Base-by-base conservation (phyloP, 805 yeast species). In the Ogataea zsoltii region DNA sequence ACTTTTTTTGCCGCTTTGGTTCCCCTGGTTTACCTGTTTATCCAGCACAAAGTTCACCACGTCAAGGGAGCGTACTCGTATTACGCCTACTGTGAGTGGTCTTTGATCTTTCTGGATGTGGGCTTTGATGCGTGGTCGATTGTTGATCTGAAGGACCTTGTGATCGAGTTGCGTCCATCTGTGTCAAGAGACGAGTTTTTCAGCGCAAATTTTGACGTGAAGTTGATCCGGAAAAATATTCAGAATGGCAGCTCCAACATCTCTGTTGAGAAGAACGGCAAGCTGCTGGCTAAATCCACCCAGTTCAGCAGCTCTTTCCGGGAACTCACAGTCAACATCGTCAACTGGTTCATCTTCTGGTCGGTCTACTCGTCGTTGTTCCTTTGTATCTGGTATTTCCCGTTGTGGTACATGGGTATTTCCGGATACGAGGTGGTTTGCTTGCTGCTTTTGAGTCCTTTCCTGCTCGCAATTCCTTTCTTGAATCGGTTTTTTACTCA, bases 401-500 rank as follows among this genome's bases (percentile, higher is more conserved):
- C 99, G 10, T 72, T 94, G 51, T 94, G 99, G 99, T 79, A 86
- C 62, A 90, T 94, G 97, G 98, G 97, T 6, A 85, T 94, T 36
- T 86, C 96, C 2, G 99, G 99, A 3, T 91, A 87, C 63, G 99
- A 94, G 67, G 85, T 85, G 0, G 76, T 82, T 2, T 72, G 88
- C 38, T 60, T 80, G 6, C 68, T 81, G 17, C 69, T 82, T 31
- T 43, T 81, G 10, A 75, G 86, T 3, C 89, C 96, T 12, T 15
- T 55, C 12, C 21, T 61, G 9, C 46, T 63, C 12, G 19, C 38
- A 1, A 38, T 55, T 21, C 72, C 75, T 0, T 57, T 57, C 7
- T 16, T 72, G 3, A 69, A 75, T 45, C 52, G 52, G 7, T 49
- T 76, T 9, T 68, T 77, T 36, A 60, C 66, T 3, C 44, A 53